Evolutionary conservation across 192 early-diverging fungal species (phyloP).

Genomic region (Anaeromyces robustus): DNA sequence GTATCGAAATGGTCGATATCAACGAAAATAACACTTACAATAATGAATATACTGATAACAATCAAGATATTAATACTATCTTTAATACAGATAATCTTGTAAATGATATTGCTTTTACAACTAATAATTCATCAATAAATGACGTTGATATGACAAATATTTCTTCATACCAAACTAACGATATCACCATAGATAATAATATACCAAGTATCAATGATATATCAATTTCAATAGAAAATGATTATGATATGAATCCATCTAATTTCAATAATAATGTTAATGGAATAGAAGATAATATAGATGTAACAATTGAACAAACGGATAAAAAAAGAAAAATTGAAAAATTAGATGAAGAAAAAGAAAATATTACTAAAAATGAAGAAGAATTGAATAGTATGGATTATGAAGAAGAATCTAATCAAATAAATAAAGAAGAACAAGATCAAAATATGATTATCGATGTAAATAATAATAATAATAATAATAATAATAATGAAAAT

Average conservation of each 20-base stretch:
- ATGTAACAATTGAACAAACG: not conserved
- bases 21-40: not conserved
- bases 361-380: not conserved
- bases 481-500: not conserved
- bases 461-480: not conserved
- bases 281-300: not conserved
- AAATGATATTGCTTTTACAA: not conserved
- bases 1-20: not conserved
- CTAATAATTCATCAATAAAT: not conserved
- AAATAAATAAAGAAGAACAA: not conserved
- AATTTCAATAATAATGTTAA: not conserved
- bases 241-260: not conserved
- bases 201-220: not conserved
- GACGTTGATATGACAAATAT: not conserved
- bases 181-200: not conserved
- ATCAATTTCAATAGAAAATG: not conserved
- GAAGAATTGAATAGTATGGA: not conserved
- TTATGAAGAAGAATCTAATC: not conserved
- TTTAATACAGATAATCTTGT: not conserved
- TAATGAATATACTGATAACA: not conserved
- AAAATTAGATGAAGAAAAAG: not conserved
- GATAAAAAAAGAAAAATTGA: not conserved
- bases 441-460: not conserved
- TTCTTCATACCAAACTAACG: not conserved
- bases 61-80: not conserved